phyloP scores from a whole-genome alignment of 179 eudicot genomes.

The Corrigiola litoralis region DNA sequence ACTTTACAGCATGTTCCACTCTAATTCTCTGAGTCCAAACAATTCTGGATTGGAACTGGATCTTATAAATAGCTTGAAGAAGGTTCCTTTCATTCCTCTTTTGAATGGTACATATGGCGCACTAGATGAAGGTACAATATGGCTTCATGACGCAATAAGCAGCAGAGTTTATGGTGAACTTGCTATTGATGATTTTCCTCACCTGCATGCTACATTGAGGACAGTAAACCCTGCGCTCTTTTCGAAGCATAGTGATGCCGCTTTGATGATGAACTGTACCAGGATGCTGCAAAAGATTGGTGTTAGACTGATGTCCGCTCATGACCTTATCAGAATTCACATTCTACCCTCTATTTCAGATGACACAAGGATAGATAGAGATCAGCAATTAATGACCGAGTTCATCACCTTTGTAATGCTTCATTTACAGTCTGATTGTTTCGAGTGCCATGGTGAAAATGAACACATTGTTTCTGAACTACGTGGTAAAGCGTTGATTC shows the following conservation, averaged over 20 bases:
- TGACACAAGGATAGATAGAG: slow-evolving; percentile 19
- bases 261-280: slow-evolving; percentile 39
- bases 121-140: slow-evolving; percentile 63
- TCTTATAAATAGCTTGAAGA: slow-evolving; percentile 41
- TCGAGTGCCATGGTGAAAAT: slow-evolving; percentile 54
- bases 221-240: slow-evolving; percentile 65
- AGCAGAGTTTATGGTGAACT: slow-evolving; percentile 38
- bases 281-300: slow-evolving; percentile 71
- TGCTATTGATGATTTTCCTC: slow-evolving; percentile 49
- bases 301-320: slow-evolving; percentile 72
- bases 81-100: slow-evolving; percentile 80
- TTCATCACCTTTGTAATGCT: slow-evolving; percentile 70
- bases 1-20: slow-evolving; percentile 48
- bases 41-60: slow-evolving; percentile 39
- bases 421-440: slow-evolving; percentile 76
- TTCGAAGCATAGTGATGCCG: slow-evolving; percentile 35
- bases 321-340: slow-evolving; percentile 78
- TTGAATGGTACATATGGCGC: slow-evolving; percentile 76
- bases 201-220: slow-evolving; percentile 60
- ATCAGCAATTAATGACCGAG: slow-evolving; percentile 54
- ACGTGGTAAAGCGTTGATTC: slow-evolving; percentile 52
- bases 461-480: slow-evolving; percentile 55
- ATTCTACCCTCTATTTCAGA: slow-evolving; percentile 66
- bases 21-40: slow-evolving; percentile 28
- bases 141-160: slow-evolving; percentile 59